phyloP scores from a whole-genome alignment of 75 land plant genomes.

The Sequoiadendron giganteum region DNA sequence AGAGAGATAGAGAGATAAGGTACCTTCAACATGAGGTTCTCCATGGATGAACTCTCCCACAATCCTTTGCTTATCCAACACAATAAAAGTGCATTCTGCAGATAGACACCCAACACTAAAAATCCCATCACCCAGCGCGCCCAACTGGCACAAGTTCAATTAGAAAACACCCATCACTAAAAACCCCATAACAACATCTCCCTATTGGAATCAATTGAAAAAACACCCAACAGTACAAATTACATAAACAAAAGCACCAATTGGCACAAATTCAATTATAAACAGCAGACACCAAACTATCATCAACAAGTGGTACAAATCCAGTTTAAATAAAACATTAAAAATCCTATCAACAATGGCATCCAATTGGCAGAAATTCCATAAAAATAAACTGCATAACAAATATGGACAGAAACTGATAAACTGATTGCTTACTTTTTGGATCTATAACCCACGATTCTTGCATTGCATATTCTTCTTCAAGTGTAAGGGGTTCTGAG shows the following conservation, averaged over 20 bases:
- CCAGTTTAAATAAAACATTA: neutral
- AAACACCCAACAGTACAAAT: too few species aligned
- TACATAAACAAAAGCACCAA: too few species aligned
- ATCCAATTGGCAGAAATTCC: neutral
- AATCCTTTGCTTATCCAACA: slow-evolving; percentile 61
- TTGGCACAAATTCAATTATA: too few species aligned
- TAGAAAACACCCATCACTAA: neutral
- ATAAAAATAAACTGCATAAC: neutral
- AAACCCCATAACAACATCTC: neutral
- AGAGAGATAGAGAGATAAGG: neutral
- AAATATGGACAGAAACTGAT: neutral
- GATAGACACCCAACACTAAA: slow-evolving; percentile 4
- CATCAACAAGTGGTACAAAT: too few species aligned
- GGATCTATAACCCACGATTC: slow-evolving; percentile 74
- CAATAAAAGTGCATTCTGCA: slow-evolving; percentile 80
- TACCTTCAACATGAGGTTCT: slow-evolving; percentile 66
- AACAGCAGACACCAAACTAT: too few species aligned
- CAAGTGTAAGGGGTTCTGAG: slow-evolving; percentile 75
- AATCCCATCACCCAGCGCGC: neutral
- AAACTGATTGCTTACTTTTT: slow-evolving; percentile 28
- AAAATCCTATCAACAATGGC: neutral
- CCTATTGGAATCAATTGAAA: too few species aligned
- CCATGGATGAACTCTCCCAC: slow-evolving; percentile 43
- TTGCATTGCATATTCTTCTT: slow-evolving; percentile 75
- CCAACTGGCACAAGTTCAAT: slow-evolving; percentile 5